These are phyloP conservation scores for Stromatinia cepivora DNA, from an alignment of 2,329 filamentous ascomycete species.

Conservation along the genomic window DNA sequence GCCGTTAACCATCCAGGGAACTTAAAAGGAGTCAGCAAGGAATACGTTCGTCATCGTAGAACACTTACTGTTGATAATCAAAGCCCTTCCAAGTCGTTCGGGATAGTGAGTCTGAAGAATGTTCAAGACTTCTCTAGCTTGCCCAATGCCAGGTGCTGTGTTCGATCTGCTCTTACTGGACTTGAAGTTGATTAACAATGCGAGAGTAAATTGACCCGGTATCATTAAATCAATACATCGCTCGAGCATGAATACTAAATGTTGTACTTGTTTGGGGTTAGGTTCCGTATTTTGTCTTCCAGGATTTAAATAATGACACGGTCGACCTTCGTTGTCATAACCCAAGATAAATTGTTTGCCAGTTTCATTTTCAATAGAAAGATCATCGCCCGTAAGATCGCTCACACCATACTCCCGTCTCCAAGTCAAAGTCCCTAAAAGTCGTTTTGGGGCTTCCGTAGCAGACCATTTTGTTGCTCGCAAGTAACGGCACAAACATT, in stretches of 20 bases:
- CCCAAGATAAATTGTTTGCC: slow-evolving; percentile 91
- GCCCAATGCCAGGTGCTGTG: slow-evolving; percentile 68
- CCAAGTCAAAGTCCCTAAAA: slow-evolving; percentile 82
- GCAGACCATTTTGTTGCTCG: slow-evolving; percentile 90
- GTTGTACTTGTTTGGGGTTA: slow-evolving; percentile 83
- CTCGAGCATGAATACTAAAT: slow-evolving; percentile 95
- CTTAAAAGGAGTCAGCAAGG: slow-evolving; percentile 47
- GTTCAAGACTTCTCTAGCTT: slow-evolving; percentile 79
- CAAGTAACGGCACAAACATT: slow-evolving; percentile 90
- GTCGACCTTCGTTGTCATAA: slow-evolving; percentile 81
- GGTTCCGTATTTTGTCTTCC: slow-evolving; percentile 89
- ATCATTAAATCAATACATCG: slow-evolving; percentile 84
- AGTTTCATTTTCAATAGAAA: slow-evolving; percentile 91
- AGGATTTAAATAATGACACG: slow-evolving; percentile 88
- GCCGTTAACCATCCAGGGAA: slow-evolving; percentile 85
- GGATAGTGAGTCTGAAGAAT: slow-evolving; percentile 97
- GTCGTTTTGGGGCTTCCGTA: slow-evolving; percentile 72
- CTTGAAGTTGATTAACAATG: slow-evolving; percentile 90
- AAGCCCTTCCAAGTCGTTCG: slow-evolving; percentile 81
- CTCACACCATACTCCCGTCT: slow-evolving; percentile 84
- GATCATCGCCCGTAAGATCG: slow-evolving; percentile 76
- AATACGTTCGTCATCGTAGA: not conserved
- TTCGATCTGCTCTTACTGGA: slow-evolving; percentile 73
- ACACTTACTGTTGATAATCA: slow-evolving; percentile 80
- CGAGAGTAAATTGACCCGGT: slow-evolving; percentile 80